Conservation (phyloP, 2,329 filamentous ascomycete species). For the Diaporthe sp. region DNA sequence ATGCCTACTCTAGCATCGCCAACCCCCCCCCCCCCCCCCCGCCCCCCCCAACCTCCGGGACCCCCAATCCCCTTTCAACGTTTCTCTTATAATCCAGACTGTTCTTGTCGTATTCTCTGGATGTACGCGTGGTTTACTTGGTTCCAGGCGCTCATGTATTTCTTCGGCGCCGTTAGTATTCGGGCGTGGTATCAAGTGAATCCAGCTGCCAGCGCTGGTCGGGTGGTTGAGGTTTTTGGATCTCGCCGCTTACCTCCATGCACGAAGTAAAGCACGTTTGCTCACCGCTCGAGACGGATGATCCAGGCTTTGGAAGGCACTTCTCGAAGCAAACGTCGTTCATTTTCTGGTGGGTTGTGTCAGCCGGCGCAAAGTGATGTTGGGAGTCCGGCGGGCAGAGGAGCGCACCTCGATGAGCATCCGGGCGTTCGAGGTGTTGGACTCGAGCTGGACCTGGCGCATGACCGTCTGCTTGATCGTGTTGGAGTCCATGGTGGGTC, state of each 20-base stretch:
- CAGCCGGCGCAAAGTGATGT: conserved; percentile 30
- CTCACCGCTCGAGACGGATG: conserved; percentile 76
- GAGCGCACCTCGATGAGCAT: conserved; percentile 76
- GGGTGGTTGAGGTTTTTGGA: neutral
- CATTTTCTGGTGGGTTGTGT: conserved; percentile 71
- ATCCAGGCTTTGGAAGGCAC: conserved; percentile 79
- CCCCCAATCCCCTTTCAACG: neutral
- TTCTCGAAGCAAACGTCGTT: conserved; percentile 86
- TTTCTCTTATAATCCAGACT: conserved; percentile 14
- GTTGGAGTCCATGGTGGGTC: conserved; percentile 68
- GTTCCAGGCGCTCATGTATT: conserved; percentile 88
- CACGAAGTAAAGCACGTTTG: conserved; percentile 80
- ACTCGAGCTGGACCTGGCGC: conserved; percentile 74
- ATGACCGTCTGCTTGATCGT: conserved; percentile 73
- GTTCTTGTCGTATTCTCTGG: conserved; percentile 72
- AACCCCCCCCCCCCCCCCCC: neutral
- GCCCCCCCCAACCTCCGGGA: too few relatives aligned
- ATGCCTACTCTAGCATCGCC: neutral
- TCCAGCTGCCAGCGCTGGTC: neutral
- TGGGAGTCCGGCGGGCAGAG: neutral
- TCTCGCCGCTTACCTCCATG: conserved; percentile 67
- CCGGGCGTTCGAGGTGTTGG: conserved; percentile 77
- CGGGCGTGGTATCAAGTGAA: neutral
- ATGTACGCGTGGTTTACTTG: conserved; percentile 79
- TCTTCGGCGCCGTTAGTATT: conserved; percentile 51